Percentiles rank a stretch among this genome's conserved stretches.
phyloP scores from a whole-genome alignment of 2,329 filamentous ascomycete species.

The Fusarium chaquense region DNA sequence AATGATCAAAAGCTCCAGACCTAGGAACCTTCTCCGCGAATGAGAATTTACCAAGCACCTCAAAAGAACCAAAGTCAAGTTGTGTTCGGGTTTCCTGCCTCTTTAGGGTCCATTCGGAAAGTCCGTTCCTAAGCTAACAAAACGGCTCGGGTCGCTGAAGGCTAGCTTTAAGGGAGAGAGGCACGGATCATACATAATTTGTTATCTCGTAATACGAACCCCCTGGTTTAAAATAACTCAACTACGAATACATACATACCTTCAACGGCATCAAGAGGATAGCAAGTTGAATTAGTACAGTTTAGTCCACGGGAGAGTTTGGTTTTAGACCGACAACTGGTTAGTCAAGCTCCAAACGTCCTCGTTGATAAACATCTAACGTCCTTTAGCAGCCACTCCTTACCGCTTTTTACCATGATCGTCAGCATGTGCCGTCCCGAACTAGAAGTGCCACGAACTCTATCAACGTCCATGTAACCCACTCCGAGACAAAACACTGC shows the following conservation, averaged over 20 bases:
- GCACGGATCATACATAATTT: not conserved
- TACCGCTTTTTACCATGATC: not conserved
- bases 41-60: not conserved
- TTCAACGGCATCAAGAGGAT: not conserved
- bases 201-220: not conserved
- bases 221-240: not conserved
- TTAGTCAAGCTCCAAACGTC: not conserved
- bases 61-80: not conserved
- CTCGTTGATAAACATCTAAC: not conserved
- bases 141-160: conserved; percentile 40
- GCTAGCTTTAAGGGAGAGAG: conserved; percentile 16
- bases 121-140: conserved; percentile 4
- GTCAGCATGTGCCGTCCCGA: not conserved
- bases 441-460: conserved; percentile 17
- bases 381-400: not conserved
- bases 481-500: not conserved
- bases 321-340: not conserved
- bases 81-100: not conserved
- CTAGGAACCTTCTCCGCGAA: not conserved
- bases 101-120: not conserved
- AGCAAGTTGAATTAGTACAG: not conserved
- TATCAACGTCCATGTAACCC: conserved; percentile 1
- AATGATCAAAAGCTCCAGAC: not conserved
- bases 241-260: not conserved
- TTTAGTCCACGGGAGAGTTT: not conserved